Evolutionary conservation across 441 rosid species (phyloP).

Genomic region (Biscutella laevigata): DNA sequence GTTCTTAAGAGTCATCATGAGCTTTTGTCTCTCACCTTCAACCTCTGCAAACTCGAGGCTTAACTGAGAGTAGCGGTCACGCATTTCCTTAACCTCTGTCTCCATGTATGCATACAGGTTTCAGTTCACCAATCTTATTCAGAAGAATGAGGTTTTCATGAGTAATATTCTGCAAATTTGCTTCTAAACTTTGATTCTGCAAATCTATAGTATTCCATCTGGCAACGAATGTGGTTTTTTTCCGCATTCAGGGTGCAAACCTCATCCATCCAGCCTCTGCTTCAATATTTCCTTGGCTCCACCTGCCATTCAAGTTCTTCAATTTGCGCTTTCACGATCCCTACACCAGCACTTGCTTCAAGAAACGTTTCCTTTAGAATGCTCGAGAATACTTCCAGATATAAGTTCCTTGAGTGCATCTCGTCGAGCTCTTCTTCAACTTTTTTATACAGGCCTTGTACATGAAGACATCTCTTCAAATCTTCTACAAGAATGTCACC

Average conservation of each 20-base stretch:
- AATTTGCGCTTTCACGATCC: constrained; percentile 39
- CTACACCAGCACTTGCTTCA: constrained; percentile 47
- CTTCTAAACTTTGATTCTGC: constrained; percentile 55
- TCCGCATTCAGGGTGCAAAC: constrained; percentile 53
- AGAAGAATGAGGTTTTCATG: constrained; percentile 50
- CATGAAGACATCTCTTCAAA: constrained; percentile 65
- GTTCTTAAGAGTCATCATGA: constrained; percentile 80
- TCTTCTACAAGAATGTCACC: constrained; percentile 72
- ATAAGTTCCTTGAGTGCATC: constrained; percentile 58
- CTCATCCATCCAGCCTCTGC: constrained; percentile 70
- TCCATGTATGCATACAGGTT: constrained; percentile 47
- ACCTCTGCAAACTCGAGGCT: constrained; percentile 83
- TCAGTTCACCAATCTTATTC: constrained; percentile 60
- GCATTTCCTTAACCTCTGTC: constrained; percentile 72
- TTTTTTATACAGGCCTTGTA: constrained; percentile 73
- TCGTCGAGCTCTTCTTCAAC: constrained; percentile 84
- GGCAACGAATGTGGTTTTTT: constrained; percentile 42
- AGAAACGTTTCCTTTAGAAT: constrained; percentile 56
- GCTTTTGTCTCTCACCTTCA: constrained; percentile 78
- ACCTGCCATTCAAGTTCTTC: constrained; percentile 56
- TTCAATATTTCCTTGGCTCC: constrained; percentile 56
- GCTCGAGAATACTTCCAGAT: constrained; percentile 76
- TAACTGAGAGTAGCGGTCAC: constrained; percentile 67
- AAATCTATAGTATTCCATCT: constrained; percentile 52
- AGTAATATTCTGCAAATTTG: constrained; percentile 42